Conservation (phyloP, 2,329 filamentous ascomycete genomes). For the Beauveria medogensis region DNA sequence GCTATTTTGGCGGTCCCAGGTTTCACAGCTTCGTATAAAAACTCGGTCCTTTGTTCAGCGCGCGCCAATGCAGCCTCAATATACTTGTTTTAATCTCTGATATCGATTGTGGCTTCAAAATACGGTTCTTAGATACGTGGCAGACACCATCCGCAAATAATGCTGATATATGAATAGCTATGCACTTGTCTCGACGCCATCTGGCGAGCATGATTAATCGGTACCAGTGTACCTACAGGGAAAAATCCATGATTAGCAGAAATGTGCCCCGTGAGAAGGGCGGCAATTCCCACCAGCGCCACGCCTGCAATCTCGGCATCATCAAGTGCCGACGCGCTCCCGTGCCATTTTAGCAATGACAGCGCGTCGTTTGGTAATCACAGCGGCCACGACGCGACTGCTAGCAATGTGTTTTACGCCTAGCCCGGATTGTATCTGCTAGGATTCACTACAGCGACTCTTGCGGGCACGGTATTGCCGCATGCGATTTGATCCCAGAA, state of each 20-base stretch:
- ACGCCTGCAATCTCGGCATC: not conserved
- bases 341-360: not conserved
- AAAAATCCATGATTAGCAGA: not conserved
- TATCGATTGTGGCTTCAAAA: not conserved
- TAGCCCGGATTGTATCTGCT: too few relatives aligned
- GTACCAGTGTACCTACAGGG: not conserved
- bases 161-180: not conserved
- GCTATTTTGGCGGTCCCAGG: slow-evolving; percentile 6
- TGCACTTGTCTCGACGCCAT: not conserved
- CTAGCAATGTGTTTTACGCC: not conserved
- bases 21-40: not conserved
- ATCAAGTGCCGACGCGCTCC: not conserved
- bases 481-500: not conserved
- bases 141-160: not conserved
- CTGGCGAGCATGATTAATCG: not conserved
- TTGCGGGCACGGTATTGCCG: not conserved
- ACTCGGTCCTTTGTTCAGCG: not conserved
- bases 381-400: not conserved
- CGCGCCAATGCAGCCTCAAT: too few relatives aligned
- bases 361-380: not conserved
- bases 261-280: not conserved
- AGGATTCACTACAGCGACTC: not conserved
- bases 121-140: not conserved
- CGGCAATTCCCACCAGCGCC: not conserved
- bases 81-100: not conserved